Evolutionary conservation across 441 rosid species (phyloP), one percentile per base, ranked within the genome.

Genomic region (Biscutella auriculata): DNA sequence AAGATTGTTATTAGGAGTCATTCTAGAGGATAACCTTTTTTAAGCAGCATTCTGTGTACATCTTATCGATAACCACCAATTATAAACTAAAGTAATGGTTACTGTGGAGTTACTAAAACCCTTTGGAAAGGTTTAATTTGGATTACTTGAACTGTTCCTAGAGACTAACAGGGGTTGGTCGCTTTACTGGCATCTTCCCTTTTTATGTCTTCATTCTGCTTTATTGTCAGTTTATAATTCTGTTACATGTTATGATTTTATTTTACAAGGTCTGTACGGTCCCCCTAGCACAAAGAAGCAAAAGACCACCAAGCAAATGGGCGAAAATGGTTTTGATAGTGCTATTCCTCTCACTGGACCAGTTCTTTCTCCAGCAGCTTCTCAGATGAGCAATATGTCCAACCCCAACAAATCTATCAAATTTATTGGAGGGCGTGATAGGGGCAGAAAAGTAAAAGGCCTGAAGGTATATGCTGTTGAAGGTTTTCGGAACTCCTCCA

Each of bases 361-460:
- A 17, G 53, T 82, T 58, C 89, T 92, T 67, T 89, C 95, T 65
- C 96, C 94, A 9, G 91, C 74, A 12, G 86, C 87, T 67, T 90
- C 99, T 50, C 97, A 93, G 70, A 82, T 87, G 89, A 88, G 97
- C 79, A 88, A 90, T 73, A 83, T 94, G 97, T 80, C 97, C 69
- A 79, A 77, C 83, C 82, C 92, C 49, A 81, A 78, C 66, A 90
- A 82, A 71, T 68, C 78, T 29, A 82, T 84, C 72, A 88, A 83
- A 76, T 62, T 82, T 63, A 73, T 79, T 72, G 83, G 76, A 62
- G 83, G 88, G 42, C 82, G 79, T 62, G 97, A 86, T 46, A 77
- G 81, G 70, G 82, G 80, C 69, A 86, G 85, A 75, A 88, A 88
- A 79, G 51, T 79, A 58, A 91, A 88, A 81, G 77, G 72, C 21